These are phyloP conservation scores for Xylaria venustula DNA, from an alignment of 495 filamentous ascomycete genomes.

Conservation along the genomic window DNA sequence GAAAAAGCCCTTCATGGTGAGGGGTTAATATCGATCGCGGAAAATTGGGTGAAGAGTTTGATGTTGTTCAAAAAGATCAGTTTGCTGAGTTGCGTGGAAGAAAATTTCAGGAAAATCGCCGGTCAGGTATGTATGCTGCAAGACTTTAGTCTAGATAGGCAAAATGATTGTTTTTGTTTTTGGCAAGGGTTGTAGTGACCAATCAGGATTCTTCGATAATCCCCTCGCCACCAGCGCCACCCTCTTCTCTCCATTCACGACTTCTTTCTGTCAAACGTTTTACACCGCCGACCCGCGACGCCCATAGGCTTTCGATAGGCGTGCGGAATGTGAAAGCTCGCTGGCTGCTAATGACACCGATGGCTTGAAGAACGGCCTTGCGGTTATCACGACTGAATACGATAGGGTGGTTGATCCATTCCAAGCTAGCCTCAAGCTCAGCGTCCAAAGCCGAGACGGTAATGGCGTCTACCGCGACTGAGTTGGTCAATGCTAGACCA, in stretches of 20 bases:
- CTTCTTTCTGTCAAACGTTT: constrained; percentile 74
- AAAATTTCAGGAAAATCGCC: constrained; percentile 23
- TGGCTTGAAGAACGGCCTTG: constrained; percentile 94
- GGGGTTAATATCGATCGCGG: not conserved
- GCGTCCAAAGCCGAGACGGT: constrained; percentile 86
- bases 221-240: constrained; percentile 63
- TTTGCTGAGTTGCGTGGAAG: too few species aligned
- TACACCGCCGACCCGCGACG: constrained; percentile 72
- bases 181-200: not conserved
- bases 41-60: constrained; percentile 4
- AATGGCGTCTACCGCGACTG: constrained; percentile 69
- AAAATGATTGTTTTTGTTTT: not conserved
- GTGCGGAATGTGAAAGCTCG: constrained; percentile 92
- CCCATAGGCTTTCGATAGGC: constrained; percentile 81
- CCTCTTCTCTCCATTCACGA: constrained; percentile 80
- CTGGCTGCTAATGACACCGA: constrained; percentile 93
- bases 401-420: constrained; percentile 98
- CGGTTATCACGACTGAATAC: constrained; percentile 93
- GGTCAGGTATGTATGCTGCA: constrained; percentile 9
- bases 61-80: too few species aligned
- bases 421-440: constrained; percentile 88
- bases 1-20: not conserved
- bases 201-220: constrained; percentile 74
- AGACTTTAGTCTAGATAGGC: constrained; percentile 10
- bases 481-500: constrained; percentile 51